Conservation (phyloP, 2,329 filamentous ascomycete species). For the Ramichloridium luteum region DNA sequence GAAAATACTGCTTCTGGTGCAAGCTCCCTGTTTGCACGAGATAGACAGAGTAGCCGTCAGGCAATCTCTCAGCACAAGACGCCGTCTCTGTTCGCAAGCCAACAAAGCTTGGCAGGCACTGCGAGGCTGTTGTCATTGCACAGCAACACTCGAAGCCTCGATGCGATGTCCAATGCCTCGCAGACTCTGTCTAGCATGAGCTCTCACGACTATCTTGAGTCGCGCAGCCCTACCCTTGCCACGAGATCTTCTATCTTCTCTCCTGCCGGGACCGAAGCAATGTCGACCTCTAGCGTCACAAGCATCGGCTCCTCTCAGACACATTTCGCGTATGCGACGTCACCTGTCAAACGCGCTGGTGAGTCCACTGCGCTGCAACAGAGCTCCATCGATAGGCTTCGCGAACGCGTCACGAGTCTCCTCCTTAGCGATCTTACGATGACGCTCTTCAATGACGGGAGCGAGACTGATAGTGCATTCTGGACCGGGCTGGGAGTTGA, state of each 20-base stretch:
- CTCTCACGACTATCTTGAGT: constrained; percentile 54
- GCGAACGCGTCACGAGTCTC: constrained; percentile 66
- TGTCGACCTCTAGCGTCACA: constrained; percentile 51
- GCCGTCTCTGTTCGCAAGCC: background rate
- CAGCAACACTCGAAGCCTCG: constrained; percentile 14
- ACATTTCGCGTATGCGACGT: constrained; percentile 8
- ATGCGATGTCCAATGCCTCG: constrained; percentile 17
- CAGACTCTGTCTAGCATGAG: constrained; percentile 20
- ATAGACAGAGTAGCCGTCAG: constrained; percentile 21
- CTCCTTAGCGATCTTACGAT: constrained; percentile 82
- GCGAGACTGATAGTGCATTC: constrained; percentile 89
- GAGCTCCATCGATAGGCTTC: constrained; percentile 34
- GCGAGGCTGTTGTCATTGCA: constrained; percentile 12
- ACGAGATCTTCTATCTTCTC: constrained; percentile 76
- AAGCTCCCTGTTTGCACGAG: constrained; percentile 71
- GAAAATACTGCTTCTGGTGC: constrained; percentile 87
- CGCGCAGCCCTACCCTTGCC: constrained; percentile 54
- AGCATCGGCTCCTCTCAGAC: constrained; percentile 36
- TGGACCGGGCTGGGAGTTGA: constrained; percentile 43
- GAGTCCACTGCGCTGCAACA: constrained; percentile 29
- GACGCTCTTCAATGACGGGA: constrained; percentile 73
- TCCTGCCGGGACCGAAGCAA: constrained; percentile 58
- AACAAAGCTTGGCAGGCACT: background rate
- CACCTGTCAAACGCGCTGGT: constrained; percentile 3
- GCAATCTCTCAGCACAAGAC: constrained; percentile 2